Conservation (phyloP, 345 rosid genomes). For the Eucalyptus shirleyi region DNA sequence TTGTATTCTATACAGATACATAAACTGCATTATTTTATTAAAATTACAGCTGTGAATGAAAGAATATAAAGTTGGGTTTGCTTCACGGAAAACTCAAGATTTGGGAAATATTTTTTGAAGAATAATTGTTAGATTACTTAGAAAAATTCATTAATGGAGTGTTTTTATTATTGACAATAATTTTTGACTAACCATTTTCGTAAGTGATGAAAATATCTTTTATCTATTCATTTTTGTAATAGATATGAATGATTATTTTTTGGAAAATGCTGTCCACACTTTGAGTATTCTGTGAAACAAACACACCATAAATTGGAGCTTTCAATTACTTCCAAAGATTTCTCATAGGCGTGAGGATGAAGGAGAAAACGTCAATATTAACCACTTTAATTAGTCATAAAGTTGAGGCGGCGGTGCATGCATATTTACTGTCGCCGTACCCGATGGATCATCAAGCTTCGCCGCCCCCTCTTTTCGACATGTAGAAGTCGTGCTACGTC, state of each 20-base stretch:
- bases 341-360: neutral
- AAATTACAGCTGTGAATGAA: neutral
- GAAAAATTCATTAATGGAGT: neutral
- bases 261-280: too few relatives aligned
- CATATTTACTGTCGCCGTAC: neutral
- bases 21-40: neutral
- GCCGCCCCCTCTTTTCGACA: neutral
- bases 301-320: neutral
- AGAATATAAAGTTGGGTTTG: neutral
- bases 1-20: neutral
- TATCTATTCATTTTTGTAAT: too few relatives aligned
- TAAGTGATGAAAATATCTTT: neutral
- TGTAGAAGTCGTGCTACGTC: neutral
- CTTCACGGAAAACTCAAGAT: too few relatives aligned
- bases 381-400: neutral
- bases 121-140: too few relatives aligned
- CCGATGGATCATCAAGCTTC: neutral
- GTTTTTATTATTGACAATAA: neutral
- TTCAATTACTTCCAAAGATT: neutral
- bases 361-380: neutral
- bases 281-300: neutral
- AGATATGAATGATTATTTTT: too few relatives aligned
- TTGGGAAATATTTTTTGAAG: neutral
- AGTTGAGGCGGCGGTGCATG: neutral
- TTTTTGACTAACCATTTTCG: neutral